Conservation (phyloP, 78 protist species). For the Isochrysis galbana region DNA sequence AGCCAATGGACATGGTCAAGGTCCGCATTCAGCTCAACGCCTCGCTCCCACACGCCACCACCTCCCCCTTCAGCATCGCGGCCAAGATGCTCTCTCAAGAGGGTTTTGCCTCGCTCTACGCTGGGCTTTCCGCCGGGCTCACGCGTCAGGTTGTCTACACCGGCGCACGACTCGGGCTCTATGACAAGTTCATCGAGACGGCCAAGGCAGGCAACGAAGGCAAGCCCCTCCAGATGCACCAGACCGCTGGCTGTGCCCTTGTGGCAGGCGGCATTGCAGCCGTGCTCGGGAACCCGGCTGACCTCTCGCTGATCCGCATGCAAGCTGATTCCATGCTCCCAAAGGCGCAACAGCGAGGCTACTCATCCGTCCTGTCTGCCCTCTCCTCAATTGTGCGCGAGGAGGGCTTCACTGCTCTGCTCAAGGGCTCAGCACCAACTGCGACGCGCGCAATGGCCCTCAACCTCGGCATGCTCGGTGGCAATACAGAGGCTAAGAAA, state of each 20-base stretch:
- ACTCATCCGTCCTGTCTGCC: background rate
- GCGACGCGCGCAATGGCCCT: constrained; percentile 12
- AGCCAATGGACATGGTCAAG: background rate
- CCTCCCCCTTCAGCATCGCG: background rate
- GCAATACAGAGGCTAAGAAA: background rate
- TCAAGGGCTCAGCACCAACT: background rate
- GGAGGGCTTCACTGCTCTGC: background rate
- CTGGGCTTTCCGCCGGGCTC: background rate
- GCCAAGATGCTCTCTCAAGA: background rate
- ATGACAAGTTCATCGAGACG: background rate
- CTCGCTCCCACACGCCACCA: background rate
- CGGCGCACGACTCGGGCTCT: background rate
- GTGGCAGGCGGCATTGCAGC: background rate
- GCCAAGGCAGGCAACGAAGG: background rate
- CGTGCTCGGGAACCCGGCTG: background rate
- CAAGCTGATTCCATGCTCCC: background rate
- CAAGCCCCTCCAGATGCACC: background rate
- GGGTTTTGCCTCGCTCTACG: background rate
- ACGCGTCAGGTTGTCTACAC: background rate
- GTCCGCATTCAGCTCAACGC: background rate
- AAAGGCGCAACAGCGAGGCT: background rate
- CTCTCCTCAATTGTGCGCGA: background rate
- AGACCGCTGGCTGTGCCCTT: background rate
- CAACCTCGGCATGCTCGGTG: background rate
- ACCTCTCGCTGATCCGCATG: background rate